Evolutionary conservation across 306 rosid genomes (phyloP).

Genomic region (Pachyrhizus erosus): DNA sequence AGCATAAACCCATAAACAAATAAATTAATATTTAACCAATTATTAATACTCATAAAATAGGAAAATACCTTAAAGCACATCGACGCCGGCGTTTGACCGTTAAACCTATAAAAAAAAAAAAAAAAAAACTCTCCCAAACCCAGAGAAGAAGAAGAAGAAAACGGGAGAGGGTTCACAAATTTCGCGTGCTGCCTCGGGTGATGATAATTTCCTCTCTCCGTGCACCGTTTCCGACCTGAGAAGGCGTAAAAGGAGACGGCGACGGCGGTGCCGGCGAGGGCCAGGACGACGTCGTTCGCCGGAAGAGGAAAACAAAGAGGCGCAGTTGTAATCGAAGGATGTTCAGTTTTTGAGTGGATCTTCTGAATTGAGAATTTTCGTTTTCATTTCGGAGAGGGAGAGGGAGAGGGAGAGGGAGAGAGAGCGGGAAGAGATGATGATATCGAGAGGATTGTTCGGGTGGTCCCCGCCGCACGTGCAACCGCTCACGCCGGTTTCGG

Average conservation of each 20-base stretch:
- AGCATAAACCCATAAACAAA: conserved; percentile 23
- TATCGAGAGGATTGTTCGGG: conserved; percentile 94
- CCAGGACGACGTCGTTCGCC: conserved; percentile 56
- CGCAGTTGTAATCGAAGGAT: not conserved
- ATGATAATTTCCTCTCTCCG: not conserved
- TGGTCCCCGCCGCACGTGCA: conserved; percentile 98
- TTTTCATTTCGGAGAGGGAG: conserved; percentile 31
- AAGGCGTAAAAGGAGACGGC: conserved; percentile 27
- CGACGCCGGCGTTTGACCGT: conserved; percentile 67
- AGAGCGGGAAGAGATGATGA: conserved; percentile 80
- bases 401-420: too few species aligned
- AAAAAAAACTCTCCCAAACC: not conserved
- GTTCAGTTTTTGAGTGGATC: conserved; percentile 59
- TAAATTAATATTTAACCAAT: not conserved
- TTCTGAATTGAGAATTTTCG: conserved; percentile 39
- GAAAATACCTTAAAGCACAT: conserved; percentile 37
- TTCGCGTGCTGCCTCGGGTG: conserved; percentile 27
- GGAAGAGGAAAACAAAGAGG: not conserved
- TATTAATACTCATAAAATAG: not conserved
- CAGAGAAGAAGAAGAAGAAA: conserved; percentile 1
- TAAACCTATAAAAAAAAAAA: conserved; percentile 39
- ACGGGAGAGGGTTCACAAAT: conserved; percentile 15
- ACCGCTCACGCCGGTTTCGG: conserved; percentile 96
- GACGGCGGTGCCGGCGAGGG: conserved; percentile 52
- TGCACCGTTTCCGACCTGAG: conserved; percentile 58